phyloP scores from a whole-genome alignment of 75 land plant genomes.

The Cupressus sempervirens region DNA sequence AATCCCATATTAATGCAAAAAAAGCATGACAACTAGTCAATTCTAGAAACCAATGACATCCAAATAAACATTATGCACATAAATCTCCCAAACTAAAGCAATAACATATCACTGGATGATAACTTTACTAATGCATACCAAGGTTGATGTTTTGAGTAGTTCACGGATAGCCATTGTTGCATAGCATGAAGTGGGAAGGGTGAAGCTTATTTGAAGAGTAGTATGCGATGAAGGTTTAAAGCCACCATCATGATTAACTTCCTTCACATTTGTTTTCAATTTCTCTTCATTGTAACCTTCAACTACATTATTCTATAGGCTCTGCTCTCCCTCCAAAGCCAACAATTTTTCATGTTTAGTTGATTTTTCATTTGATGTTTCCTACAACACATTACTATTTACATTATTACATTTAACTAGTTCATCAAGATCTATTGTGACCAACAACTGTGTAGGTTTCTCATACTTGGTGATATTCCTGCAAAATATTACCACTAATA shows the following conservation, averaged over 20 bases:
- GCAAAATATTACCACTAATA: slow-evolving; percentile 4
- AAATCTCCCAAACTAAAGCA: neutral
- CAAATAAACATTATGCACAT: neutral
- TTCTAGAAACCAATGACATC: neutral
- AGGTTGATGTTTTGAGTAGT: slow-evolving; percentile 83
- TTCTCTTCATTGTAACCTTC: slow-evolving; percentile 1
- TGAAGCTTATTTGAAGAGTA: slow-evolving; percentile 74
- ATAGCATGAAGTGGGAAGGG: slow-evolving; percentile 84
- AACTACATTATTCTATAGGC: neutral
- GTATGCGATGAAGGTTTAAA: slow-evolving; percentile 25
- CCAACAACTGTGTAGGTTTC: slow-evolving; percentile 55
- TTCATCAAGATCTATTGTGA: slow-evolving; percentile 73
- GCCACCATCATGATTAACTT: neutral
- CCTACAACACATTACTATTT: neutral
- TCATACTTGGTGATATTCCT: slow-evolving; percentile 77
- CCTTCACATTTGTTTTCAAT: neutral
- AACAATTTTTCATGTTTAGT: neutral
- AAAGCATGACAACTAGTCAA: neutral
- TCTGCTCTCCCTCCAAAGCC: neutral
- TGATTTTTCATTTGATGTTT: neutral
- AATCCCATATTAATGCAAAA: neutral
- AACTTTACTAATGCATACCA: slow-evolving; percentile 41
- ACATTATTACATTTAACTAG: slow-evolving; percentile 21
- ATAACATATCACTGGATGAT: neutral
- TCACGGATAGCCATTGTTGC: slow-evolving; percentile 98